Base-by-base conservation (phyloP, 1,284 basidiomycete species). In the Tilletiaria anomala region DNA sequence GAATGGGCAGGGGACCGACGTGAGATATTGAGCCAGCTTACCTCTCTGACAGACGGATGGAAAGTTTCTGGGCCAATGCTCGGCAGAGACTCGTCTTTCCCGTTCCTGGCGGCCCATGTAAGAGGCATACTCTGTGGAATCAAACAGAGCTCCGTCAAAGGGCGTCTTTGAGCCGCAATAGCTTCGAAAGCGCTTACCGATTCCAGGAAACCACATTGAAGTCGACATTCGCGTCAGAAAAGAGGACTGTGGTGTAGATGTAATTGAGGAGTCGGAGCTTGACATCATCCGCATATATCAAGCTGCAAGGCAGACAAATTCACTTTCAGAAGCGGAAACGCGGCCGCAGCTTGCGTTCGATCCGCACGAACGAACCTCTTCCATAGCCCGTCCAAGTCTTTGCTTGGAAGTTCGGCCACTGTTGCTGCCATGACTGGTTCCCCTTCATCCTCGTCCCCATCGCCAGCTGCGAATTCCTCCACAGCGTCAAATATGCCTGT, bases 71-170 rank as follows among this genome's bases (percentile, higher is more conserved):
- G 0, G 91, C 87, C 5, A 97, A 73, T 11, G 89, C 89, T 37
- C 86, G 78, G 67, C 89, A 94, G 2, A 99, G 72, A 1, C 83
- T 87, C 0, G 93, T 97, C 70, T 99, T 97, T 15, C 93, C 93
- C 0, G 93, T 97, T 0, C 93, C 91, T 0, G 93, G 91, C 10
- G 93, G 93, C 0, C 93, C 93, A 65, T 97, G 89, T 11, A 99
- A 73, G 1, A 99, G 72, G 0, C 94, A 80, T 2, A 97, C 80
- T 2, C 74, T 73, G 49, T 0, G 21, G n/a, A n/a, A n/a, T n/a
- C n/a, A n/a, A n/a, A n/a, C n/a, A n/a, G n/a, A n/a, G 43, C 26
- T 12, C 16, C 17, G 42, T 19, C 6, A 12, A 34, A 4, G 11
- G 32, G 10, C 8, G 2, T 8, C 23, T 16, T 19, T 48, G 26